Conservation (phyloP, 768 basidiomycete species). For the Pisolithus sp. region DNA sequence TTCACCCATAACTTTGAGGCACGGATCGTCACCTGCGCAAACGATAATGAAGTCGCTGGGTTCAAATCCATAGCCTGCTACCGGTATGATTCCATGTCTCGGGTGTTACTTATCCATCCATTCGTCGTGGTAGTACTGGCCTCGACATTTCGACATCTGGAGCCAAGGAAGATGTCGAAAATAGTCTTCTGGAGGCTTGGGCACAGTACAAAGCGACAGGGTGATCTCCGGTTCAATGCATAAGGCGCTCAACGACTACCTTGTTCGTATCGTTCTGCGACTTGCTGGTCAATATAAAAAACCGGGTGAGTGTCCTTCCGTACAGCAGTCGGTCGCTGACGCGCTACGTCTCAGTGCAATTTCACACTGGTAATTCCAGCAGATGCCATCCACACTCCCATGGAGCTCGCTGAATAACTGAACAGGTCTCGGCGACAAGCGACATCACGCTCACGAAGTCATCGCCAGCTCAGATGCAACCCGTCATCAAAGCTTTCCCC, state of each 20-base stretch:
- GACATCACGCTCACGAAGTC: constrained; percentile 54
- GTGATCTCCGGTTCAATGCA: constrained; percentile 48
- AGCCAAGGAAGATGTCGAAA: constrained; percentile 23
- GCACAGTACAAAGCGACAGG: constrained; percentile 30
- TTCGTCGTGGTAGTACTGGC: constrained; percentile 42
- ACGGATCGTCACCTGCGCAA: constrained; percentile 33
- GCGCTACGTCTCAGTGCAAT: constrained; percentile 51
- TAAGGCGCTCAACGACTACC: constrained; percentile 60
- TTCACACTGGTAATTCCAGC: constrained; percentile 51
- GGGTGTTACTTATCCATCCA: background rate
- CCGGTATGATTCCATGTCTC: constrained; percentile 18
- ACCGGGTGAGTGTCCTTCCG: constrained; percentile 42
- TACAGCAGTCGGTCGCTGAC: background rate
- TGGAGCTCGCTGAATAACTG: background rate
- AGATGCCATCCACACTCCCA: background rate
- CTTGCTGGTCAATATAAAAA: constrained; percentile 48
- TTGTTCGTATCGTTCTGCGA: constrained; percentile 50
- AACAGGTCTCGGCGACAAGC: constrained; percentile 58
- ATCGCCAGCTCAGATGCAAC: constrained; percentile 63
- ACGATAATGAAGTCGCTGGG: constrained; percentile 46
- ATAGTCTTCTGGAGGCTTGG: constrained; percentile 27
- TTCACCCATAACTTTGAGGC: constrained; percentile 33
- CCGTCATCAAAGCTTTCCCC: constrained; percentile 59
- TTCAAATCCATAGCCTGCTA: constrained; percentile 80
- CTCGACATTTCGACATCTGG: constrained; percentile 41